Percentiles rank a stretch among this genome's conserved stretches.
phyloP scores from a whole-genome alignment of 1,284 basidiomycete species.

The Papiliotrema flavescens region DNA sequence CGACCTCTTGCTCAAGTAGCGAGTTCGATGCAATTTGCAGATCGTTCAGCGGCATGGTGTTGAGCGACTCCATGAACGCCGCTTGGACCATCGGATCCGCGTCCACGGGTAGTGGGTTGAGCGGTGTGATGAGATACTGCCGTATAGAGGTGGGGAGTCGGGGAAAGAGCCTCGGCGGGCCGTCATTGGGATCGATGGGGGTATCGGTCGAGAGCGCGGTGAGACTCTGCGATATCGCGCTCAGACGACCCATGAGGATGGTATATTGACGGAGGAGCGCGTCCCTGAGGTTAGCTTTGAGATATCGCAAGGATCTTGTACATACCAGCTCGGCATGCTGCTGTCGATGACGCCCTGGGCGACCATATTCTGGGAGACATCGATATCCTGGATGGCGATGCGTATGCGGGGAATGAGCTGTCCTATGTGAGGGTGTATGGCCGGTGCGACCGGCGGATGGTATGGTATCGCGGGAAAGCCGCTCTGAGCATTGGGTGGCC shows the following conservation, averaged over 20 bases:
- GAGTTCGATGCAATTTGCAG: slow-evolving; percentile 14
- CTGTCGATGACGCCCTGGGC: slow-evolving; percentile 31
- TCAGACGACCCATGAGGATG: slow-evolving; percentile 36
- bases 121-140: slow-evolving; percentile 5
- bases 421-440: slow-evolving; percentile 21
- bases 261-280: slow-evolving; percentile 38
- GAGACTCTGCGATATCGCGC: slow-evolving; percentile 28
- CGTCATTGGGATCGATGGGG: neutral
- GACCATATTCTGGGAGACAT: slow-evolving; percentile 29
- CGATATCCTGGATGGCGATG: slow-evolving; percentile 45
- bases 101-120: slow-evolving; percentile 26
- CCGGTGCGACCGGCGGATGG: slow-evolving; percentile 25
- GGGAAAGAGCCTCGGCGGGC: neutral
- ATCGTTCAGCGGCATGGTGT: slow-evolving; percentile 2
- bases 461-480: neutral
- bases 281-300: slow-evolving; percentile 26
- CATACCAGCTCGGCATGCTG: slow-evolving; percentile 41
- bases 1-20: slow-evolving; percentile 29
- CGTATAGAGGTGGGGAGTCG: neutral
- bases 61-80: neutral
- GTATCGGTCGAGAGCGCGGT: slow-evolving; percentile 11
- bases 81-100: slow-evolving; percentile 4
- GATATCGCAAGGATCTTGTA: neutral
- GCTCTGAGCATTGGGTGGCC: neutral
- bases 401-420: slow-evolving; percentile 31